Percentiles rank a stretch among this genome's conserved stretches.
Evolutionary conservation across 2,329 filamentous ascomycete genomes (phyloP).

Genomic region (Myrmaecium sp.): DNA sequence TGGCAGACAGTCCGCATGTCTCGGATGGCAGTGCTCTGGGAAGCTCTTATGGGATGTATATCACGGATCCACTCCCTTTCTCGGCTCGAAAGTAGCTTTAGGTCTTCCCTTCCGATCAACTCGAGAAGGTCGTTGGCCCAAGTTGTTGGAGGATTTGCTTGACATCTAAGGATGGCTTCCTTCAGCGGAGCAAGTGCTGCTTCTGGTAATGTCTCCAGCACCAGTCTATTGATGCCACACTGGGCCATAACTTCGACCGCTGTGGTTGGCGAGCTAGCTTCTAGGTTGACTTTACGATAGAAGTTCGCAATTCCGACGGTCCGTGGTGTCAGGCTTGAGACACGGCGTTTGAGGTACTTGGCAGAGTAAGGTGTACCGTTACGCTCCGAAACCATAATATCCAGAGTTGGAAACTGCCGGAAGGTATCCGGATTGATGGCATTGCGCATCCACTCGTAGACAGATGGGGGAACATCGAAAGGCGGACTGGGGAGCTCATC

Average conservation of each 20-base stretch:
- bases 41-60: constrained; percentile 1
- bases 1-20: constrained; percentile 69
- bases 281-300: constrained; percentile 32
- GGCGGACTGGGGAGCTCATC: constrained; percentile 18
- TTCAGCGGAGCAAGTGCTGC: constrained; percentile 64
- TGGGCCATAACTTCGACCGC: constrained; percentile 59
- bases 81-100: constrained; percentile 47
- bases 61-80: constrained; percentile 18
- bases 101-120: constrained; percentile 66
- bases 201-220: constrained; percentile 74
- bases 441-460: constrained; percentile 34
- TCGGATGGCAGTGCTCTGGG: constrained; percentile 16
- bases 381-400: constrained; percentile 10
- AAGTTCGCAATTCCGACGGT: constrained; percentile 55
- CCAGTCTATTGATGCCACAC: constrained; percentile 46
- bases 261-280: constrained; percentile 31
- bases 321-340: constrained; percentile 23
- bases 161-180: constrained; percentile 71
- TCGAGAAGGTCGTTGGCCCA: constrained; percentile 59
- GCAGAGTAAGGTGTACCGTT: constrained; percentile 12
- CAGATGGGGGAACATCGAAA: constrained; percentile 35
- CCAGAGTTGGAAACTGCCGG: constrained; percentile 19
- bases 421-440: constrained; percentile 14
- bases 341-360: constrained; percentile 18
- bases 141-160: constrained; percentile 59